Conservation (phyloP, 495 filamentous ascomycete genomes). For the Recurvomyces mirabilis region DNA sequence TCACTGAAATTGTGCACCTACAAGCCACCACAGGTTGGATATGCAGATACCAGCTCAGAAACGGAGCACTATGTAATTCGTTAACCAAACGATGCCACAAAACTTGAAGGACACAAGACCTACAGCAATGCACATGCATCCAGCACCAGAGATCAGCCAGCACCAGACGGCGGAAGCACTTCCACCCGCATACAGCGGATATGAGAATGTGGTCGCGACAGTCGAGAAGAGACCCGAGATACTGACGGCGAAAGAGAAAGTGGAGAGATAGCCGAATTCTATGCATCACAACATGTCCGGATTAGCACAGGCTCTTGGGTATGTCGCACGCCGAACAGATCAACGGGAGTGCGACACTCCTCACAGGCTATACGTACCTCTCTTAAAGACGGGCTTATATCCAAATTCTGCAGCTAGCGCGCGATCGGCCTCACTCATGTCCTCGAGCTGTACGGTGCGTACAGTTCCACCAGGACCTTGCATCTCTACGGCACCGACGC, state of each 20-base stretch:
- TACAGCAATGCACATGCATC: constrained; percentile 52
- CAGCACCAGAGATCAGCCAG: constrained; percentile 52
- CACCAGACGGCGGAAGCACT: constrained; percentile 52
- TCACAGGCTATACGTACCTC: too few relatives aligned
- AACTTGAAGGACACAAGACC: too few relatives aligned
- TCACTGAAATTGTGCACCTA: not conserved
- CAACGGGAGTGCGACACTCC: too few relatives aligned
- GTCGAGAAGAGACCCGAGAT: constrained; percentile 45
- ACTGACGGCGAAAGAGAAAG: constrained; percentile 52
- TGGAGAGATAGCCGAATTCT: constrained; percentile 52
- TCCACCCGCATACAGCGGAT: constrained; percentile 49
- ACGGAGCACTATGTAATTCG: constrained; percentile 35
- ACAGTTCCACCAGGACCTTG: constrained; percentile 10
- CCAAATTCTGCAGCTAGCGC: constrained; percentile 24
- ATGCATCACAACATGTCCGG: too few relatives aligned
- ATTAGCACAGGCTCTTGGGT: too few relatives aligned
- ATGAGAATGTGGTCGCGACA: constrained; percentile 50
- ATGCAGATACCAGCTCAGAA: constrained; percentile 48
- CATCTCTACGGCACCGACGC: constrained; percentile 11
- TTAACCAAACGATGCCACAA: too few relatives aligned
- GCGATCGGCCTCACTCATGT: constrained; percentile 21
- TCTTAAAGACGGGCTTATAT: constrained; percentile 41
- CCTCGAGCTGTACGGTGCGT: constrained; percentile 14
- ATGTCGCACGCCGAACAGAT: too few relatives aligned
- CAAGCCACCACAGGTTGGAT: constrained; percentile 46